phyloP scores from a whole-genome alignment of 192 early-diverging fungal species.

The Bifiguratus adelaidae region DNA sequence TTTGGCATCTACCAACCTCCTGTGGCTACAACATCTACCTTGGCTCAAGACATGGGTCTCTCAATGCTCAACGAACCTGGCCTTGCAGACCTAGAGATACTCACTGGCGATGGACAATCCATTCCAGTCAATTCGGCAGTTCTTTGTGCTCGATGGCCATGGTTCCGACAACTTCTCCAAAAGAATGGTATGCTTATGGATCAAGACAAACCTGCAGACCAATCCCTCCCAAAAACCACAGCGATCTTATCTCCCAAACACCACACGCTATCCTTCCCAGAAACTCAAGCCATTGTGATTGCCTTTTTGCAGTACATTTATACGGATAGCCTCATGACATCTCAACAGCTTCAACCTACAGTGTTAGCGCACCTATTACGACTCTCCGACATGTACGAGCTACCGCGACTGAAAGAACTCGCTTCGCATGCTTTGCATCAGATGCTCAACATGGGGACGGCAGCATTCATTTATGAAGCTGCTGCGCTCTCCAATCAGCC shows the following conservation, averaged over 20 bases:
- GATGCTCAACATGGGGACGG: constrained; percentile 46
- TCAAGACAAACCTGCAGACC: not conserved
- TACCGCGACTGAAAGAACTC: constrained; percentile 42
- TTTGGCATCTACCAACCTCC: constrained; percentile 56
- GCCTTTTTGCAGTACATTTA: constrained; percentile 27
- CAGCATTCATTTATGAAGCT: constrained; percentile 56
- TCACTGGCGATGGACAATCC: constrained; percentile 35
- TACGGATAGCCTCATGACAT: constrained; percentile 46
- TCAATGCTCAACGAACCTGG: constrained; percentile 40
- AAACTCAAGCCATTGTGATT: constrained; percentile 11
- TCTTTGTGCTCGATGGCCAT: constrained; percentile 41
- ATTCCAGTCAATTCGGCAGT: constrained; percentile 47
- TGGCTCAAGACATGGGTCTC: constrained; percentile 50
- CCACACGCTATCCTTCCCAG: constrained; percentile 8
- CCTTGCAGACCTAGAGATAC: constrained; percentile 45
- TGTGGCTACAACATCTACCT: constrained; percentile 36
- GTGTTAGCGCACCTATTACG: constrained; percentile 54
- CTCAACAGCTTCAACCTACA: constrained; percentile 53
- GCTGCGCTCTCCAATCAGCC: constrained; percentile 54
- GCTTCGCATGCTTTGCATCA: constrained; percentile 49
- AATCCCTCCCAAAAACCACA: not conserved
- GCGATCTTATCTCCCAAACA: not conserved
- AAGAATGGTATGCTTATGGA: not conserved
- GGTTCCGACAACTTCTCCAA: constrained; percentile 31
- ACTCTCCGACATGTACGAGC: constrained; percentile 47